These are phyloP conservation scores for Huntiella savannae DNA, from an alignment of 2,329 filamentous ascomycete species.

Conservation along the genomic window DNA sequence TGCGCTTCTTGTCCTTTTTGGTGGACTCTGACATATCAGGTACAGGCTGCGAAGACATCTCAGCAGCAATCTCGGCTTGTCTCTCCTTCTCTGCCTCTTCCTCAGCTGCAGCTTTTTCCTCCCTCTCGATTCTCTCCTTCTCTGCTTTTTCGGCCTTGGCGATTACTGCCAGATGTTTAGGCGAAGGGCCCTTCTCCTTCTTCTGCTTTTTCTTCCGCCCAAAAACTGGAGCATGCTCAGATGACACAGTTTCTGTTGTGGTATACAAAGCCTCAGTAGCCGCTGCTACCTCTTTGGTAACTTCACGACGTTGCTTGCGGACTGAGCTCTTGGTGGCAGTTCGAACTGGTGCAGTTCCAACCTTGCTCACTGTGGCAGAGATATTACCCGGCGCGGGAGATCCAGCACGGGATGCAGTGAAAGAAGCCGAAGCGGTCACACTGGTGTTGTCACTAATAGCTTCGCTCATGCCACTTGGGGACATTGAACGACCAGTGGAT, in stretches of 20 bases:
- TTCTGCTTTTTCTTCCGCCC: constrained; percentile 74
- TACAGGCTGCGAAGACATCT: no score
- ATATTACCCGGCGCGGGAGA: constrained; percentile 39
- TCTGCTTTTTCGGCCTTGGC: not conserved
- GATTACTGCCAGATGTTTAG: constrained; percentile 9
- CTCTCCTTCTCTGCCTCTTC: not conserved
- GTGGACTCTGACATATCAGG: not conserved
- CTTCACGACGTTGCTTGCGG: constrained; percentile 56
- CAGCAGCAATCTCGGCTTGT: not conserved
- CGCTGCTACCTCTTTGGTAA: constrained; percentile 39
- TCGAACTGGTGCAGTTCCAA: constrained; percentile 50
- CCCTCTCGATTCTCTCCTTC: no score
- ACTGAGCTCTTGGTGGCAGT: constrained; percentile 59
- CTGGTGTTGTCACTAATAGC: constrained; percentile 60
- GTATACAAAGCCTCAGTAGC: constrained; percentile 28
- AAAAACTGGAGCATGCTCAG: constrained; percentile 47
- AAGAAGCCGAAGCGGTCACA: constrained; percentile 44
- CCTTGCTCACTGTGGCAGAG: constrained; percentile 20
- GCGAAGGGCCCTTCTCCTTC: constrained; percentile 39
- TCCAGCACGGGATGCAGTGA: constrained; percentile 47
- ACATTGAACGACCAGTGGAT: not conserved
- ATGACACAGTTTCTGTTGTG: constrained; percentile 25
- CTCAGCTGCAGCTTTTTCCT: not conserved
- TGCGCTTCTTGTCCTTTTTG: not conserved
- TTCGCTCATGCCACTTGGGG: constrained; percentile 42